Base-by-base conservation (phyloP, 2,329 filamentous ascomycete genomes). In the Cercospora sp. region DNA sequence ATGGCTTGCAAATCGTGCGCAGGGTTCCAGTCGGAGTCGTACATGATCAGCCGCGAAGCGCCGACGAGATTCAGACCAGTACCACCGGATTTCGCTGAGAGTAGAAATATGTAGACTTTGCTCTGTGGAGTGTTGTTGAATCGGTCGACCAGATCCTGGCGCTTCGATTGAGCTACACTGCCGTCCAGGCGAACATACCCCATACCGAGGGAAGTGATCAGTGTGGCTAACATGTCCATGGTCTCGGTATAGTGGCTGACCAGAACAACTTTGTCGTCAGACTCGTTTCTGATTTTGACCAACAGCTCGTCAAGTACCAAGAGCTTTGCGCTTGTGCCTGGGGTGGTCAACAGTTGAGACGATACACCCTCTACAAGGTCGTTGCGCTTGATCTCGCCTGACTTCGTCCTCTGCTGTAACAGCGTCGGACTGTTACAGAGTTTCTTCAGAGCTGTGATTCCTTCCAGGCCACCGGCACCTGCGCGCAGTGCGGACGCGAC, bases 231-330 rank as follows among this genome's bases (percentile, higher is more conserved):
- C 69, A 92, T 83, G 72, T 90, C 88, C 9, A 92, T 84, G 0
- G 90, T 92, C 9, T 88, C 87, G 0, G 90, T 92, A 76, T 91
- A 92, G 75, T 92, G 91, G 20, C 89, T 91, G n/a, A 92, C 89
- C 8, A 92, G 82, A 9, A 92, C 89, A 26, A 92, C 86, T 74
- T 92, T 92, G 73, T 92, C 90, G 1, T 84, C 80, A 0, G 89
- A 91, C 0, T 82, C 86, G 1, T 82, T 84, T 60, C 84, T 85
- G 26, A 92, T 83, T 10, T 83, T 84, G 71, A 89, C 84, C 1
- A 92, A 79, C 8, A 92, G 81, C 63, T 86, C 84, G 74, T 92
- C 89, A 2, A 92, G 82, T 1, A 91, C 86, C 53, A 88, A 85
- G 23, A 92, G 81, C 75, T 92, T 92, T 28, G 86, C 85, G 69